Evolutionary conservation across 2,329 filamentous ascomycete genomes (phyloP), one percentile per base, ranked within the genome.

Genomic region (Lasiodiplodia gonubiensis): DNA sequence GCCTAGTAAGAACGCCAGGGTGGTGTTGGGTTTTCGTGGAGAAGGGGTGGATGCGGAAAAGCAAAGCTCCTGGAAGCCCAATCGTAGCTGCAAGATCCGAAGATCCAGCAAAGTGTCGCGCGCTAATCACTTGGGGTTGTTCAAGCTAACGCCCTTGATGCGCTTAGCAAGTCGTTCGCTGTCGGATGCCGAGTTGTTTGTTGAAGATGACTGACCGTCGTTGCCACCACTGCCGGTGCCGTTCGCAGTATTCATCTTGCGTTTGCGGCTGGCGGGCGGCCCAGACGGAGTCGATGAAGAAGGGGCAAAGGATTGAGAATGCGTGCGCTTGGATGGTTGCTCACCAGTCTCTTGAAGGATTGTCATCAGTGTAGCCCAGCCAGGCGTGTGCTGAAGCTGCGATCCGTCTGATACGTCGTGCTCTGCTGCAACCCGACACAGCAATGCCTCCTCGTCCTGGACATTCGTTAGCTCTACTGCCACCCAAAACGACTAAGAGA

Each of bases 311-410:
- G 57, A 48, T 49, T 42, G 23, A 42, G 57, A 33, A 63, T 72
- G 74, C 64, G 76, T 76, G 79, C 85, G 91, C 86, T 95, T 96
- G 81, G 89, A 90, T 88, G 90, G 88, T 88, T 90, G 90, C 92
- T 97, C 94, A 97, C 94, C 93, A 30, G 57, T 63, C 88, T 93
- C 92, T 89, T 95, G 89, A 83, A 98, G 88, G 79, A 99, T 97
- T 80, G 92, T 90, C 81, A 94, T 86, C 76, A 99, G 86, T 68
- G 93, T 98, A 80, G 94, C 92, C 95, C 95, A 99, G 76, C 95
- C 95, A 76, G 90, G 87, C 74, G 91, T 94, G 74, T 93, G 90
- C 80, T 93, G 88, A 73, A 99, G 86, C 77, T 95, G 90, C 76
- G 93, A 89, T 69, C 90, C 90, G 73, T 96, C 92, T 69, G 90